Conservation (phyloP, 768 basidiomycete genomes). For the Boletus pseudo-olivaceus region DNA sequence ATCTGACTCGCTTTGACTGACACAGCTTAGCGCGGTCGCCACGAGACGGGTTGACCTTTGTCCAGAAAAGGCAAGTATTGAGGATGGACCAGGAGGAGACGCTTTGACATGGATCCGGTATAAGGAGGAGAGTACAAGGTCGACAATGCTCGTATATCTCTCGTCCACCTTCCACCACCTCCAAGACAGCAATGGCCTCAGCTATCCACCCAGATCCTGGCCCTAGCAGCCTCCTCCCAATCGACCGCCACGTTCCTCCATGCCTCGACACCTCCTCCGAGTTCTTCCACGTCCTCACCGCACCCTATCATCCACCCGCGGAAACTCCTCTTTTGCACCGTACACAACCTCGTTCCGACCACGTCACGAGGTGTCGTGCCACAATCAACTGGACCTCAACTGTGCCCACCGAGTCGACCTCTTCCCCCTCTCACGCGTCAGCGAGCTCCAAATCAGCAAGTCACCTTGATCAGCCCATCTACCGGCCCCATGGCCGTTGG, state of each 20-base stretch:
- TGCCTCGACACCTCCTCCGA: slow-evolving; percentile 25
- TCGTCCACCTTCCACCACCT: not conserved
- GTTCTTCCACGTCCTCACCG: slow-evolving; percentile 30
- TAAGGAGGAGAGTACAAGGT: slow-evolving; percentile 18
- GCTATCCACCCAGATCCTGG: slow-evolving; percentile 15
- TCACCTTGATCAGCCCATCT: slow-evolving; percentile 24
- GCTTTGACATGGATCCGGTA: slow-evolving; percentile 30
- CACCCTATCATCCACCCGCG: slow-evolving; percentile 19
- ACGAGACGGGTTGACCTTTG: slow-evolving; percentile 20
- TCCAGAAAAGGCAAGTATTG: slow-evolving; percentile 34
- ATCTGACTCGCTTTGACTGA: slow-evolving; percentile 3
- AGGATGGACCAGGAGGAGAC: slow-evolving; percentile 20
- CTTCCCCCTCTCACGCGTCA: not conserved
- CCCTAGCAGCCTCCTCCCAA: slow-evolving; percentile 15
- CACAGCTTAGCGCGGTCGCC: slow-evolving; percentile 24
- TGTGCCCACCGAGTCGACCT: not conserved
- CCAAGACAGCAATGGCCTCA: slow-evolving; percentile 12
- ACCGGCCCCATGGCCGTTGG: slow-evolving; percentile 32
- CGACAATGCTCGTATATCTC: slow-evolving; percentile 16
- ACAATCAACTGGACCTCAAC: slow-evolving; percentile 26
- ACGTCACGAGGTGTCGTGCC: slow-evolving; percentile 25
- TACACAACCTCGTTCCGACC: slow-evolving; percentile 14
- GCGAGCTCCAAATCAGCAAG: not conserved
- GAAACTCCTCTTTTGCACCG: slow-evolving; percentile 2
- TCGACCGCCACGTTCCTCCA: slow-evolving; percentile 8